phyloP scores from a whole-genome alignment of 345 rosid species.

The Lumnitzera littorea region DNA sequence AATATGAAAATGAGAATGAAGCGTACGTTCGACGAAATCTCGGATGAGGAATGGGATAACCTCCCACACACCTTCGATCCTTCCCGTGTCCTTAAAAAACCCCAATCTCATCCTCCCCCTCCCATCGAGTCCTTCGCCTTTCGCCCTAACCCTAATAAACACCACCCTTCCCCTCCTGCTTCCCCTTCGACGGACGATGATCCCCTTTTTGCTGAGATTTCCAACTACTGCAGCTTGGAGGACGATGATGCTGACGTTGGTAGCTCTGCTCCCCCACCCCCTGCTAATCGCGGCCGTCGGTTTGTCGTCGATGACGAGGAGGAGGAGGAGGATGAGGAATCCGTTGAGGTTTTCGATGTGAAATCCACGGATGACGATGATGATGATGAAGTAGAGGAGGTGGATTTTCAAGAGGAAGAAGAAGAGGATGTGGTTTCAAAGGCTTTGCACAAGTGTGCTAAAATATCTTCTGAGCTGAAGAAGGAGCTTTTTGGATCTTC shows the following conservation, averaged over 20 bases:
- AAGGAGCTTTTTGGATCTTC: slow-evolving; percentile 76
- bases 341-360: slow-evolving; percentile 61
- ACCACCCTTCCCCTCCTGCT: not conserved
- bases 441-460: slow-evolving; percentile 82
- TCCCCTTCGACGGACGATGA: slow-evolving; percentile 33
- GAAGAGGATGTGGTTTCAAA: slow-evolving; percentile 78
- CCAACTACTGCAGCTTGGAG: slow-evolving; percentile 28
- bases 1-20: slow-evolving; percentile 9
- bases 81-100: slow-evolving; percentile 56
- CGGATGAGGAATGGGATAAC: slow-evolving; percentile 86
- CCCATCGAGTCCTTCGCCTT: slow-evolving; percentile 80
- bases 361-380: slow-evolving; percentile 9
- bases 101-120: slow-evolving; percentile 16
- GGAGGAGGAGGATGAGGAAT: slow-evolving; percentile 10
- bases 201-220: slow-evolving; percentile 29
- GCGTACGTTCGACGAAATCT: slow-evolving; percentile 41
- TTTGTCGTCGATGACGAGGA: slow-evolving; percentile 61
- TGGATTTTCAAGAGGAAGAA: slow-evolving; percentile 7
- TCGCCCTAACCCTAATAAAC: slow-evolving; percentile 18
- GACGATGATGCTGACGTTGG: slow-evolving; percentile 34
- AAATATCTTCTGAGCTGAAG: slow-evolving; percentile 68
- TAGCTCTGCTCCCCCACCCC: slow-evolving; percentile 1
- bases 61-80: slow-evolving; percentile 70
- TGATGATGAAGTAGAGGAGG: slow-evolving; percentile 17
- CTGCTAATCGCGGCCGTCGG: slow-evolving; percentile 49